Evolutionary conservation across 106 monocot species (phyloP), one percentile per base, ranked within the genome.

Genomic region (Posidonia australis): DNA sequence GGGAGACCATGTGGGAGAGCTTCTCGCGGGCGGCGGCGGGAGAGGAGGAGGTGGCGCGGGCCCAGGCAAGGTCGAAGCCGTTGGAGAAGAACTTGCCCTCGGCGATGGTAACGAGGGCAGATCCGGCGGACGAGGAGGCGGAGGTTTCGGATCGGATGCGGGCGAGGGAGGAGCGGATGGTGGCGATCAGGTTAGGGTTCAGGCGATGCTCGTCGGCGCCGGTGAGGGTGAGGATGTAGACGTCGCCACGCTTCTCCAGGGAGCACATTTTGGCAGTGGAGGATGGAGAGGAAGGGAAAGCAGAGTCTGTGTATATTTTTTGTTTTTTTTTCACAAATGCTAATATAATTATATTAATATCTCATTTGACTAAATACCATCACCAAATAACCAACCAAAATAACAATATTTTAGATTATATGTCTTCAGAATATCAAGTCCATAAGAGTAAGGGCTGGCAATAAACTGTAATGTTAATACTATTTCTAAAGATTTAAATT

Each of bases 31-130:
- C 10, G 27, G 46, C 59, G 48, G 52, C 0, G 21, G 85, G 70
- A 43, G 70, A 75, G 19, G 49, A 24, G 29, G 45, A 52, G 22
- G 13, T 58, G 53, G 76, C 26, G 9, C 21, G 27, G 57, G 77
- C 78, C 90, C 86, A 86, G 27, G 71, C 67, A 25, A 79, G 78
- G 67, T 86, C 86, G 65, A 86, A 81, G 27, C 86, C 90, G 69
- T 91, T 91, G 62, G 86, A 89, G 77, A 93, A 93, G 83, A 79
- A 93, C 22, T 79, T 78, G 21, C 93, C 93, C 49, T 93, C 74
- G 20, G 80, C 85, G 29, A 65, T 60, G 55, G 81, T 83, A 42
- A 93, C 75, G 43, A 93, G 81, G 29, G 88, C 92, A 46, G 59
- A 53, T 19, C 31, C 42, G 30, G 59, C 5, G 13, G 42, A 20